A percentile compares a stretch with the other conserved stretches of the same genome.
Evolutionary conservation across 2,329 filamentous ascomycete genomes (phyloP).

Genomic region (Fusarium algeriense): DNA sequence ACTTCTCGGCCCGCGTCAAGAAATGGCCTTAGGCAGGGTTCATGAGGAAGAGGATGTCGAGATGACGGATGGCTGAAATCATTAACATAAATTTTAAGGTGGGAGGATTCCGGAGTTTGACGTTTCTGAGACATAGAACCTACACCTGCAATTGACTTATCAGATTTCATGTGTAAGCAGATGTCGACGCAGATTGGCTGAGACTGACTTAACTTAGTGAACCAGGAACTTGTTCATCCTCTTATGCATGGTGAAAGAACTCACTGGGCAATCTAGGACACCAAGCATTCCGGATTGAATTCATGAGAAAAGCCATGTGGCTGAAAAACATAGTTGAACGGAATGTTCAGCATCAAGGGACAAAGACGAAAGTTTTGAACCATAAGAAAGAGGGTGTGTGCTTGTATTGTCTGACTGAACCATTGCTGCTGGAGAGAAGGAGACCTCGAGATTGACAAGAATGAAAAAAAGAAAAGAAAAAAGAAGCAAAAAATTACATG

Average conservation of each 20-base stretch:
- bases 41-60: conserved; percentile 18
- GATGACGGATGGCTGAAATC: not conserved
- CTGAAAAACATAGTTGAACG: conserved; percentile 11
- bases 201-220: conserved; percentile 13
- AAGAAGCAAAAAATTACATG: conserved; percentile 45
- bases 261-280: not conserved
- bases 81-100: not conserved
- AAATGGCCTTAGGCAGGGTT: not conserved
- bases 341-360: conserved; percentile 23
- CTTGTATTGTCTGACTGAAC: conserved; percentile 48
- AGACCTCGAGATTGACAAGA: conserved; percentile 42
- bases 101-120: conserved; percentile 21
- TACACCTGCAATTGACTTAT: conserved; percentile 23
- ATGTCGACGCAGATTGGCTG: not conserved
- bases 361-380: conserved; percentile 25
- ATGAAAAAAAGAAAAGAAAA: conserved; percentile 23
- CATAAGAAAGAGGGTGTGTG: conserved; percentile 36
- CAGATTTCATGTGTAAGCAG: conserved; percentile 11
- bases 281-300: conserved; percentile 28
- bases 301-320: conserved; percentile 20
- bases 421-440: conserved; percentile 46
- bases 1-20: conserved; percentile 9
- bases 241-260: not conserved
- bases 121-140: conserved; percentile 23
- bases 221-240: conserved; percentile 5